Conservation (phyloP, 2,329 filamentous ascomycete species). For the Hortaea sp. region DNA sequence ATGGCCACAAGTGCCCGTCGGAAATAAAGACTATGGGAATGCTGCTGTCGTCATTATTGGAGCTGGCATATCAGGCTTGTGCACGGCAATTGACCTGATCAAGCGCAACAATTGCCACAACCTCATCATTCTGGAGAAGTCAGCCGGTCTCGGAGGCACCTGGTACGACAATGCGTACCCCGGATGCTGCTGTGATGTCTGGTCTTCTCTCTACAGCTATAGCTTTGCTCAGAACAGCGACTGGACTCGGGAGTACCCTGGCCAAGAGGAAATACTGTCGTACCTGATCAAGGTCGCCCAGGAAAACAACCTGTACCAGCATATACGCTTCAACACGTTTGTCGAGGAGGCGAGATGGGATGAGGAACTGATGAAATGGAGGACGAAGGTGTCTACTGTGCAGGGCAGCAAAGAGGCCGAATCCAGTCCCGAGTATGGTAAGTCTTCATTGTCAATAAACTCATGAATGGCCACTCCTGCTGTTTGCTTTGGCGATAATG, state of each 20-base stretch:
- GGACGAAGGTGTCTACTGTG: conserved; percentile 37
- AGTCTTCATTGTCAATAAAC: no score
- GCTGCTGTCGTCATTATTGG: conserved; percentile 49
- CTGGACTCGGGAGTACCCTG: conserved; percentile 47
- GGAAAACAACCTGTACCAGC: conserved; percentile 45
- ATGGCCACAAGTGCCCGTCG: conserved; percentile 36
- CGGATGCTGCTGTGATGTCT: conserved; percentile 38
- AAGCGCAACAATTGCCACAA: conserved; percentile 42
- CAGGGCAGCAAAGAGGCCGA: conserved; percentile 45
- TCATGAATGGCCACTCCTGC: no score
- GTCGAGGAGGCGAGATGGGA: conserved; percentile 48
- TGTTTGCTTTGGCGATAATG: no score
- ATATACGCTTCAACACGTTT: conserved; percentile 48
- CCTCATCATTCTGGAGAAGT: conserved; percentile 49
- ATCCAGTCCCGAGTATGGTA: conserved; percentile 37
- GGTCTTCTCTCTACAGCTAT: conserved; percentile 47
- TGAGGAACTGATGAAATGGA: conserved; percentile 42
- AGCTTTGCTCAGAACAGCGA: conserved; percentile 51
- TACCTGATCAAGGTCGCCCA: conserved; percentile 46
- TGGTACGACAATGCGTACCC: conserved; percentile 50
- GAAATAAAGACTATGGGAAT: conserved; percentile 42
- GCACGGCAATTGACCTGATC: conserved; percentile 48
- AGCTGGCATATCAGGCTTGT: conserved; percentile 38
- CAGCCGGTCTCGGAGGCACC: conserved; percentile 43
- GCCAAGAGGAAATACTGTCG: conserved; percentile 50